Base-by-base conservation (phyloP, 164 flowering plant species). In the Nymphaea thermarum region DNA sequence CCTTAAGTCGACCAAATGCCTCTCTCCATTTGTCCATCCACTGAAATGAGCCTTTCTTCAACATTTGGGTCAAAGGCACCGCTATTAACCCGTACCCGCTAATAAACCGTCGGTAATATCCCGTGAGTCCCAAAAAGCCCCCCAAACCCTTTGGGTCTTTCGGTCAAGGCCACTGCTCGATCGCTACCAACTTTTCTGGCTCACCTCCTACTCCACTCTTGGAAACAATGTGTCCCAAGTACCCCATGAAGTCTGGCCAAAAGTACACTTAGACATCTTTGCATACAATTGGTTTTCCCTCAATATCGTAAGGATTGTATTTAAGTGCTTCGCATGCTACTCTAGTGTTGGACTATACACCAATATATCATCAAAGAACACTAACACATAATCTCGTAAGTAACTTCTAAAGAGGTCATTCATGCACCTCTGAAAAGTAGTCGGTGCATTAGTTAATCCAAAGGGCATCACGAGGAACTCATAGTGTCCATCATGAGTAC, bases 391-490 rank as follows among this genome's bases (percentile, higher is more conserved):
- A 3, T 59, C 36, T 4, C 5, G 43, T 1, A 67, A 25, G 6
- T 67, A 43, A 14, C 36, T 42, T 42, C 59, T 67, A 45, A 67
- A 67, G 7, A 67, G 44, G n/a, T 67, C 44, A n/a, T 67, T 68
- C 53, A 68, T 68, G 3, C 60, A 36, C 18, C 53, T 6, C n/a
- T 68, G 64, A 4, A 60, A 61, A 3, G 65, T 68, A 6, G 65
- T 43, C 4, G 55, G 57, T 2, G 59, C 57, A 43, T 67, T 68
- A n/a, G 63, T 8, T 3, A 57, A 59, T 4, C 47, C 44, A 43
- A 67, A 57, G 1, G 69, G 36, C 63, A 67, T 44, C 17, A 65
- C 67, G 3, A 44, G 41, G 3, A 67, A 67, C 63, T 67, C 45
- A 2, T 59, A 67, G 36, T 67, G 69, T 17, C 63, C 41, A 6